A percentile compares a stretch with the other conserved stretches of the same genome.
phyloP scores from a whole-genome alignment of 2,329 filamentous ascomycete species.

The Verruconis gallopava region DNA sequence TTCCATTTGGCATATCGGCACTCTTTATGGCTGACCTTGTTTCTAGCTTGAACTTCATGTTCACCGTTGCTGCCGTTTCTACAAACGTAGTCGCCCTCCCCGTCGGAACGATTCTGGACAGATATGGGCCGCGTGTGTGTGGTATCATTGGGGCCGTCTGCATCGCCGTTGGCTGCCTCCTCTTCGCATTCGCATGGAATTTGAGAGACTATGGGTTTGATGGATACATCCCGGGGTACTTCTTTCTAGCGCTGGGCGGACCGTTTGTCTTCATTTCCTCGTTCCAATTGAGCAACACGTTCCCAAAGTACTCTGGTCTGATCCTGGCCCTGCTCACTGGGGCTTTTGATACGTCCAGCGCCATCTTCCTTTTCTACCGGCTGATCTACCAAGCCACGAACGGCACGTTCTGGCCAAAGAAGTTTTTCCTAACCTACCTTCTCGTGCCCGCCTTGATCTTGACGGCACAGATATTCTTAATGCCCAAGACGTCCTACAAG shows the following conservation, averaged over 20 bases:
- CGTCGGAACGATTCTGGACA: conserved; percentile 73
- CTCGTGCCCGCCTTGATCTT: conserved; percentile 33
- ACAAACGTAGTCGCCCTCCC: conserved; percentile 81
- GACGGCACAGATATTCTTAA: conserved; percentile 32
- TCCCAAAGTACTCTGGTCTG: conserved; percentile 35
- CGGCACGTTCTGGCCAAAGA: conserved; percentile 30
- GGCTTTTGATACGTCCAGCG: conserved; percentile 37
- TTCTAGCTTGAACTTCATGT: conserved; percentile 71
- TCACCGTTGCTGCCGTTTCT: conserved; percentile 75
- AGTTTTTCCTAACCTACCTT: conserved; percentile 37
- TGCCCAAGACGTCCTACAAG: conserved; percentile 36
- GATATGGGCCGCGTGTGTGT: conserved; percentile 65
- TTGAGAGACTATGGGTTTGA: conserved; percentile 48
- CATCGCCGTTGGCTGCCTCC: conserved; percentile 53
- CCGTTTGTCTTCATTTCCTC: conserved; percentile 39
- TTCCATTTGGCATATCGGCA: too few species aligned
- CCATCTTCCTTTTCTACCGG: conserved; percentile 35
- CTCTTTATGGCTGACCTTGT: neutral
- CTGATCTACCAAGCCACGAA: conserved; percentile 32
- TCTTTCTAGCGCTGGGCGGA: conserved; percentile 36
- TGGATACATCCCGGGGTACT: conserved; percentile 41
- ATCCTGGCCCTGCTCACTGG: conserved; percentile 38
- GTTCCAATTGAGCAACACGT: conserved; percentile 39
- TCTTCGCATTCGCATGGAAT: conserved; percentile 55
- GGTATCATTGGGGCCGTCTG: conserved; percentile 58